A percentile compares a stretch with the other conserved stretches of the same genome.
phyloP scores from a whole-genome alignment of 352 stramenopile genomes.

The Elongisporangium senticosum region DNA sequence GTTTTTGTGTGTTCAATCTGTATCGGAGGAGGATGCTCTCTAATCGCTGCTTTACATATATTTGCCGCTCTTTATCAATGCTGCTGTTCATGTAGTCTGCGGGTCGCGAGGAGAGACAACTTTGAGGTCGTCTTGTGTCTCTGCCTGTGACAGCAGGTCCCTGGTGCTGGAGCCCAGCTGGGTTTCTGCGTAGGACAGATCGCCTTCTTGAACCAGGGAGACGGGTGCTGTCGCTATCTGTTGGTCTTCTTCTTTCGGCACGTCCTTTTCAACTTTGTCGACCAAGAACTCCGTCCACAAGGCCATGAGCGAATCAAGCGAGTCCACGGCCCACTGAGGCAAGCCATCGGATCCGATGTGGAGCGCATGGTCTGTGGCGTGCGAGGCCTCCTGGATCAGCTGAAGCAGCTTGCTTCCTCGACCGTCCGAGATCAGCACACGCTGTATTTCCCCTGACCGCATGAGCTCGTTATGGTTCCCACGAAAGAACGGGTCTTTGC shows the following conservation, averaged over 20 bases:
- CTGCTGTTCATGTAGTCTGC: not conserved
- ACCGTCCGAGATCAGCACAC: slow-evolving; percentile 18
- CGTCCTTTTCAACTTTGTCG: not conserved
- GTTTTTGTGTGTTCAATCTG: no score
- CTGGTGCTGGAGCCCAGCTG: not conserved
- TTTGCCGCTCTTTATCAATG: not conserved
- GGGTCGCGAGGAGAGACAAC: not conserved
- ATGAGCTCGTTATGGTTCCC: slow-evolving; percentile 14
- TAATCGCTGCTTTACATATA: not conserved
- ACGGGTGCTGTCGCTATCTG: no score
- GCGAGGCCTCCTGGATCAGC: slow-evolving; percentile 23
- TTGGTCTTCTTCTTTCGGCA: no score
- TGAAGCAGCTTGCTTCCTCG: slow-evolving; percentile 17
- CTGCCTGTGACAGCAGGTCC: not conserved
- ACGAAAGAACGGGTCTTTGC: slow-evolving; percentile 11
- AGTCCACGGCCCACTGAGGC: slow-evolving; percentile 14
- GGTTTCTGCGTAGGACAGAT: not conserved
- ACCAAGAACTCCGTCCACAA: slow-evolving; percentile 9
- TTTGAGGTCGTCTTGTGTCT: not conserved
- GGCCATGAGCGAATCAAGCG: slow-evolving; percentile 12
- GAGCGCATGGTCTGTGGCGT: slow-evolving; percentile 17
- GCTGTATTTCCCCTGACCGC: slow-evolving; percentile 18
- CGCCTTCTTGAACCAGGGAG: not conserved
- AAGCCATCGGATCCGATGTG: slow-evolving; percentile 37
- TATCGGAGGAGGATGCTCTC: not conserved